phyloP scores from a whole-genome alignment of 2,329 filamentous ascomycete species.

The Helotiales sp. region DNA sequence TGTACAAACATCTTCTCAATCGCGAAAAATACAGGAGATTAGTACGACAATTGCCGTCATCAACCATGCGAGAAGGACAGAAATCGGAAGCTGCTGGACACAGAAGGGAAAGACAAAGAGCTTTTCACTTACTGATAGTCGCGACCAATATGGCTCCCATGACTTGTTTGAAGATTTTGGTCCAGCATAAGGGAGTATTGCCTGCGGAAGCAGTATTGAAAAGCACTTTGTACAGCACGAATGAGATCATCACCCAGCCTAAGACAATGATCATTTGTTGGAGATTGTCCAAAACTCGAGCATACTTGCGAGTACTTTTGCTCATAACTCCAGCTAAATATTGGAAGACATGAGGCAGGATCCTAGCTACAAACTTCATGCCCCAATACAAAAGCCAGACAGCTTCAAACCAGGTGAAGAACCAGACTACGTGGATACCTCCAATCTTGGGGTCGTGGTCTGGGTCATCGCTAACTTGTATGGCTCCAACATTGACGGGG shows the following conservation, averaged over 20 bases:
- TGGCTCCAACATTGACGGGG: conserved; percentile 12
- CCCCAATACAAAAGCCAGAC: conserved; percentile 66
- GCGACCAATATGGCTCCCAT: conserved; percentile 10
- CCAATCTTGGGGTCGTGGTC: conserved; percentile 55
- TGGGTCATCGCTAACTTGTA: conserved; percentile 69
- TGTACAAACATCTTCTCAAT: conserved; percentile 14
- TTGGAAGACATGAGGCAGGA: conserved; percentile 4
- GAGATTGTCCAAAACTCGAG: conserved; percentile 7
- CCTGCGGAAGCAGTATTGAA: conserved; percentile 10
- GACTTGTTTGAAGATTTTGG: conserved; percentile 7
- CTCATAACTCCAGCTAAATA: conserved; percentile 11
- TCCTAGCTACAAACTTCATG: conserved; percentile 35
- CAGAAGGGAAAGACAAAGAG: too few species aligned
- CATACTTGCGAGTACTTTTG: conserved; percentile 8
- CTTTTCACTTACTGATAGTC: too few species aligned
- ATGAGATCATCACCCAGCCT: conserved; percentile 9
- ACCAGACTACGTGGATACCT: conserved; percentile 54
- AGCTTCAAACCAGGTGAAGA: conserved; percentile 68
- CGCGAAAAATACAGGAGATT: too few species aligned
- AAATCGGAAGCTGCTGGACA: too few species aligned
- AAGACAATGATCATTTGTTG: background rate
- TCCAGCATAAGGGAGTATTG: conserved; percentile 9
- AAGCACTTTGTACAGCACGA: conserved; percentile 9
- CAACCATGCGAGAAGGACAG: too few species aligned
- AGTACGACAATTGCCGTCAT: too few species aligned